Evolutionary conservation across 75 land plant species (phyloP).

Genomic region (Cryptomeria japonica): DNA sequence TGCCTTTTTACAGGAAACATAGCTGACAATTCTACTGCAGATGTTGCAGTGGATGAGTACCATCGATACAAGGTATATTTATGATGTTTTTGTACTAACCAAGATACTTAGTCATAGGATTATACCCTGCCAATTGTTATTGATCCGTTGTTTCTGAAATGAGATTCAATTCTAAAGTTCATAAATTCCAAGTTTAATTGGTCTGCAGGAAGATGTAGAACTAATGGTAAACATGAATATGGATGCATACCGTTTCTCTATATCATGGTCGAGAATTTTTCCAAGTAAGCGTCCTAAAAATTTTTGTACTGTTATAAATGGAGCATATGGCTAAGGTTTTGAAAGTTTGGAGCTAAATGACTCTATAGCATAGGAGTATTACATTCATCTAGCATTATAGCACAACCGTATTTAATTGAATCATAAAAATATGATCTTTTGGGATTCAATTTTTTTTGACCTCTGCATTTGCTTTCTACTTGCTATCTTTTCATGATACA

Average conservation of each 20-base stretch:
- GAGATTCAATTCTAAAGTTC: neutral
- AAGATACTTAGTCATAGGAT: neutral
- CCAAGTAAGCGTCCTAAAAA: conserved; percentile 18
- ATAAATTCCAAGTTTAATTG: neutral
- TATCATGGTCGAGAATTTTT: conserved; percentile 47
- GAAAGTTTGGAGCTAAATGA: neutral
- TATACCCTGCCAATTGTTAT: neutral
- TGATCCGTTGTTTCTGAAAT: neutral
- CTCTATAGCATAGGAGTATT: neutral
- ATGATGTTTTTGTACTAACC: neutral
- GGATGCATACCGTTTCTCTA: conserved; percentile 49
- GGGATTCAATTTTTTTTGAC: neutral
- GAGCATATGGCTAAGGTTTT: neutral
- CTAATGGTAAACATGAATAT: conserved; percentile 30
- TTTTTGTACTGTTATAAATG: neutral
- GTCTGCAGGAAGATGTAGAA: conserved; percentile 35
- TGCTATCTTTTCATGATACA: conserved; percentile 17
- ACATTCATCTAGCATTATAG: neutral
- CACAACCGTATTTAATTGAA: neutral
- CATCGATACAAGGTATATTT: conserved; percentile 46
- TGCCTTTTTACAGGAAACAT: conserved; percentile 26
- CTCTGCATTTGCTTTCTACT: neutral
- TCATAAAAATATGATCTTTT: neutral
- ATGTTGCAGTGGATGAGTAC: conserved; percentile 54
- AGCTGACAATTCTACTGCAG: conserved; percentile 40